phyloP scores from a whole-genome alignment of 129 eudicot species.

The Sambucus nigra region DNA sequence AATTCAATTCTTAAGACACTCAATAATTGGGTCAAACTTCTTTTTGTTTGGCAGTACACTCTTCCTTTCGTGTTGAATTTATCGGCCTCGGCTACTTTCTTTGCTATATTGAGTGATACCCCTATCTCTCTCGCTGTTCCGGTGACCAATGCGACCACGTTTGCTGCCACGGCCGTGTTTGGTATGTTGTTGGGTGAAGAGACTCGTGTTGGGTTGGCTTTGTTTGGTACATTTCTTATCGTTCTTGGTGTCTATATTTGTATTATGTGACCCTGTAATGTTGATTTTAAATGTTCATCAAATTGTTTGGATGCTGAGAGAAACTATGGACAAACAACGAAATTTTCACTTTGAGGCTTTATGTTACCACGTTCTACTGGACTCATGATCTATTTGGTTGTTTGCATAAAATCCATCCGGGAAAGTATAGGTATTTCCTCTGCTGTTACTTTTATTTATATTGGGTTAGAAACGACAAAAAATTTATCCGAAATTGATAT shows the following conservation, averaged over 20 bases:
- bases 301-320: too few species aligned
- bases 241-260: constrained; percentile 81
- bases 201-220: constrained; percentile 45
- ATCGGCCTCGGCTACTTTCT: constrained; percentile 80
- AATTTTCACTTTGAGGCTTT: too few species aligned
- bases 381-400: too few species aligned
- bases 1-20: constrained; percentile 37
- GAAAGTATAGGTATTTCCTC: too few species aligned
- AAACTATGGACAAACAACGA: too few species aligned
- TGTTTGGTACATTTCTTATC: constrained; percentile 73
- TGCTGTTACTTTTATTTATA: too few species aligned
- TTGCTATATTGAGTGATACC: constrained; percentile 48
- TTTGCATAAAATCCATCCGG: too few species aligned
- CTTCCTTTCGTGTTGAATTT: constrained; percentile 67
- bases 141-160: constrained; percentile 94
- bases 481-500: too few species aligned
- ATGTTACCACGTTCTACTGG: too few species aligned
- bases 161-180: constrained; percentile 90
- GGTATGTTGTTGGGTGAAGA: constrained; percentile 82
- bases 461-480: too few species aligned
- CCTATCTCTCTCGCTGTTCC: constrained; percentile 93
- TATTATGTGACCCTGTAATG: constrained; percentile 56
- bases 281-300: too few species aligned
- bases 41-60: constrained; percentile 81
- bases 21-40: constrained; percentile 52